These are phyloP conservation scores for Teunomyces lycoperdinae DNA, from an alignment of 805 yeast genomes.

Conservation along the genomic window DNA sequence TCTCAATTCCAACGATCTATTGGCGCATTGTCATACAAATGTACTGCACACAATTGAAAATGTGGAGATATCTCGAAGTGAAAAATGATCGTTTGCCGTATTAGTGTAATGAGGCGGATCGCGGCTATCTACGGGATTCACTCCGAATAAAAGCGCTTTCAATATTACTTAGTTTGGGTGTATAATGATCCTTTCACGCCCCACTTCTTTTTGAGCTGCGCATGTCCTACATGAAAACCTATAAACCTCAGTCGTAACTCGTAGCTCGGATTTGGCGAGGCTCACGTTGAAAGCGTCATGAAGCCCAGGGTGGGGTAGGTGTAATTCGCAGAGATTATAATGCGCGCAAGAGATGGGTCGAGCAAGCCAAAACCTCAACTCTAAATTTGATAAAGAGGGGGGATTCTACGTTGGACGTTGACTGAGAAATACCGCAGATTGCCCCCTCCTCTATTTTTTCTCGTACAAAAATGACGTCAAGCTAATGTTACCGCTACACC, in stretches of 20 bases:
- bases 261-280: too few species aligned
- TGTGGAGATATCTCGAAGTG: neutral
- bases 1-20: neutral
- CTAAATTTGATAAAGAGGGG: neutral
- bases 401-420: neutral
- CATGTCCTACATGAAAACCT: too few species aligned
- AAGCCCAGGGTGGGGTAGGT: too few species aligned
- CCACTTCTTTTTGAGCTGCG: neutral
- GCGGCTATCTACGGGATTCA: neutral
- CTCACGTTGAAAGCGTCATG: too few species aligned
- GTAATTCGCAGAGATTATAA: too few species aligned
- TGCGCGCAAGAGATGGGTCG: neutral
- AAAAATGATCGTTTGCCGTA: neutral
- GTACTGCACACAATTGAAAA: neutral
- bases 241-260: too few species aligned
- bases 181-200: too few species aligned
- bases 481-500: neutral
- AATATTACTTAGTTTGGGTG: neutral
- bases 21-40: neutral
- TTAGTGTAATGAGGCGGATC: constrained; percentile 1
- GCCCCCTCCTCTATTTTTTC: neutral
- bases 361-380: neutral
- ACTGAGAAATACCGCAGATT: neutral
- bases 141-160: neutral
- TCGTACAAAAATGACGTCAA: neutral